Base-by-base conservation (phyloP, 129 eudicot species). In the Lonicera japonica region DNA sequence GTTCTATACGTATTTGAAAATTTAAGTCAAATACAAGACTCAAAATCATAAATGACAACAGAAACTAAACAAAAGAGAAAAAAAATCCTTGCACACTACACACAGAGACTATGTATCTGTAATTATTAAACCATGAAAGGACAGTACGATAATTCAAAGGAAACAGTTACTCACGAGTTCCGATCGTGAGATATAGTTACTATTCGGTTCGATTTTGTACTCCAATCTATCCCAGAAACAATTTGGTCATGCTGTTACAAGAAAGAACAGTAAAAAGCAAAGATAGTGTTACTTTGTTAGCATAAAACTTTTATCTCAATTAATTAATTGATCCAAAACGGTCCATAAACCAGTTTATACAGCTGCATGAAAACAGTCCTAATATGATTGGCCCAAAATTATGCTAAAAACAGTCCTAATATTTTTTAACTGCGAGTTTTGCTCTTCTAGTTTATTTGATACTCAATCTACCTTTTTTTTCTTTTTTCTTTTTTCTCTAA, bases 161-260 rank as follows among this genome's bases (percentile, higher is more conserved):
- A 65, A 45, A 63, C 43, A 62, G 54, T 64, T 67, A 85, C 96
- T 92, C 75, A 92, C 98, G 98, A 87, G 78, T 92, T 92, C 65
- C 98, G 82, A 67, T 92, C 98, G 82, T 92, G 98, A 70, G 98
- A 87, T 24, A 92, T 96, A 15, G 96, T 87, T 39, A 92, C 98
- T 58, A 92, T 87, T 78, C 81, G 75, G 95, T 92, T 85, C 43
- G 95, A 82, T 38, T 81, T 75, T 70, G 57, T 69, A 75, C 98
- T 78, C 98, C 98, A 92, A 66, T 92, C 98, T 56, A 92, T 74
- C 56, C 95, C 98, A 18, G 94, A 87, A 63, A 92, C 84, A 67
- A 92, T 80, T 79, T 92, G 98, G 73, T 92, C 98, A 68, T 92
- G 98, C 98, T 92, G 91, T 70, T 60, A 54, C 69, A 74, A 54